Percentiles rank a stretch among this genome's conserved stretches.
Conservation (phyloP, 331 rosid genomes). For the Rosa hybrid region DNA sequence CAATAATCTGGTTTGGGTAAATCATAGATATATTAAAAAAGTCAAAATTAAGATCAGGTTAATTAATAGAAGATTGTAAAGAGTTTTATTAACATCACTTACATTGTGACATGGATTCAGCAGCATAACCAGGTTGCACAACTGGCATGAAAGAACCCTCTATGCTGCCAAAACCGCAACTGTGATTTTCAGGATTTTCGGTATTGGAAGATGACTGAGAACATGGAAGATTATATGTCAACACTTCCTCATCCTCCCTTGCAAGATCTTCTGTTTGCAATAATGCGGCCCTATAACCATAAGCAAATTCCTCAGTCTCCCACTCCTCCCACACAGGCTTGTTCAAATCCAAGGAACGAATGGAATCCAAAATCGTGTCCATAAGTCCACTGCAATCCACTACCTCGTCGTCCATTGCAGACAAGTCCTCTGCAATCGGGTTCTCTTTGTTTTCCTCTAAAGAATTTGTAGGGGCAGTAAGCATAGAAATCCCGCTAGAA, state of each 20-base stretch:
- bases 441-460: neutral
- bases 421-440: neutral
- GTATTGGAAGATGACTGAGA: slow-evolving; percentile 8
- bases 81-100: neutral
- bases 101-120: slow-evolving; percentile 2
- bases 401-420: neutral
- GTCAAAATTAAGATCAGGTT: no score
- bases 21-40: neutral
- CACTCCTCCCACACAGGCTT: neutral
- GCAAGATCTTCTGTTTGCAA: neutral
- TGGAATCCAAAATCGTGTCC: neutral
- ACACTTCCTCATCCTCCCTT: neutral
- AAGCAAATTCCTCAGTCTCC: neutral
- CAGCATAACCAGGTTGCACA: neutral
- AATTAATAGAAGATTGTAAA: neutral
- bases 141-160: neutral
- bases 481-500: neutral
- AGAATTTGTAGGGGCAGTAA: neutral
- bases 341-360: neutral
- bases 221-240: no score
- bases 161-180: no score
- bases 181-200: neutral
- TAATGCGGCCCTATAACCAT: neutral
- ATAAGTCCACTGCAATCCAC: neutral
- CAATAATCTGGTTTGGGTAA: neutral